phyloP scores from a whole-genome alignment of 2,329 filamentous ascomycete species.

The Myriosclerotinia curreyana region DNA sequence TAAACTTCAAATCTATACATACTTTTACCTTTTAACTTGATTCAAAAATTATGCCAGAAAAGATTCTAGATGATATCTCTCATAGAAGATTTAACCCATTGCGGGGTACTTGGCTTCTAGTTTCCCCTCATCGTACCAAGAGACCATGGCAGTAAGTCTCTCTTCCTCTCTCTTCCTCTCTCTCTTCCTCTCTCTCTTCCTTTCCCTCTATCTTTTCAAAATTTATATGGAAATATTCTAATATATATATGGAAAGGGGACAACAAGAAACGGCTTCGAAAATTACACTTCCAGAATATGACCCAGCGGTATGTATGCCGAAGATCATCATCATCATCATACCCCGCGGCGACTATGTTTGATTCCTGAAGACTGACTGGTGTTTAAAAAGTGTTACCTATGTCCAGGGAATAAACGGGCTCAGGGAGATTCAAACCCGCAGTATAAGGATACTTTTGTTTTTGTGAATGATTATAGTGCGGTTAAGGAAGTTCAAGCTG shows the following conservation, averaged over 20 bases:
- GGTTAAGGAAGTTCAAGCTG: slow-evolving; percentile 87
- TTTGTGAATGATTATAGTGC: slow-evolving; percentile 98
- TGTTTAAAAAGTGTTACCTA: slow-evolving; percentile 72
- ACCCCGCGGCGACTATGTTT: neutral
- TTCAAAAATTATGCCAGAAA: slow-evolving; percentile 58
- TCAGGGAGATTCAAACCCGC: slow-evolving; percentile 79
- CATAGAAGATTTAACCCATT: slow-evolving; percentile 92
- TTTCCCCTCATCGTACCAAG: slow-evolving; percentile 95
- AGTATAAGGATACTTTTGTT: slow-evolving; percentile 82
- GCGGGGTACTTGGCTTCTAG: slow-evolving; percentile 85
- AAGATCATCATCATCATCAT: neutral
- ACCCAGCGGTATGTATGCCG: slow-evolving; percentile 56
- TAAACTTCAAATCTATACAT: no score
- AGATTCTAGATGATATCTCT: slow-evolving; percentile 90
- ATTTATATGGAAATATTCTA: slow-evolving; percentile 1
- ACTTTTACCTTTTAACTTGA: no score
- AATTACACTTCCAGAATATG: slow-evolving; percentile 72
- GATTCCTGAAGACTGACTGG: slow-evolving; percentile 24
- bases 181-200: neutral
- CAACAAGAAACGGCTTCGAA: slow-evolving; percentile 71
- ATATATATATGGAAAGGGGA: slow-evolving; percentile 52
- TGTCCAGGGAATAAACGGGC: slow-evolving; percentile 90
- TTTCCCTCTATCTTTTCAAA: neutral
- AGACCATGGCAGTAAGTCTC: slow-evolving; percentile 87
- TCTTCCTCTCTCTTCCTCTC: neutral